Evolutionary conservation across 2,329 filamentous ascomycete species (phyloP).

Genomic region (Paradendryphiella salina): DNA sequence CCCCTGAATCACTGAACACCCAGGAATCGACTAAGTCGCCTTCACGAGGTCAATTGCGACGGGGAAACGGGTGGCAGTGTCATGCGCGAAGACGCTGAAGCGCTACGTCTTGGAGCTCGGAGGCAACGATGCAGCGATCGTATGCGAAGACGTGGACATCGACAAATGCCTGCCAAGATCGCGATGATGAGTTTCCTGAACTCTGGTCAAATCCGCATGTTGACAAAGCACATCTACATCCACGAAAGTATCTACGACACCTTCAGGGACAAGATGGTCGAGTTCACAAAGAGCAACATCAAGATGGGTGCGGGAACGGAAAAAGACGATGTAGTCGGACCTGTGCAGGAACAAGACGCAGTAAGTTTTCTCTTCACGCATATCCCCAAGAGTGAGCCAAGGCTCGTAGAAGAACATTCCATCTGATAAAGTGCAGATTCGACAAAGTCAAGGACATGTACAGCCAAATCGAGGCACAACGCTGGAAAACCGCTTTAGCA

Average conservation of each 20-base stretch:
- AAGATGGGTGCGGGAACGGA: no score
- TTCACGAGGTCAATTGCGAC: constrained; percentile 66
- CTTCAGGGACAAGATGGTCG: constrained; percentile 54
- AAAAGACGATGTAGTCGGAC: no score
- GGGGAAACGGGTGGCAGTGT: constrained; percentile 62
- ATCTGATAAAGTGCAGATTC: no score
- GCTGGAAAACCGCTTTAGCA: no score
- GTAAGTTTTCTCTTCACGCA: no score
- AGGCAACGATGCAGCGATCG: constrained; percentile 64
- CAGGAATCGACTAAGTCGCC: constrained; percentile 62
- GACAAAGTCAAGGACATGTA: no score
- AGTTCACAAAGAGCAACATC: no score
- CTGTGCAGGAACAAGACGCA: no score
- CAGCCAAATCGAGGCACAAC: no score
- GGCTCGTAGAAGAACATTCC: no score
- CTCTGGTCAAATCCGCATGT: constrained; percentile 54
- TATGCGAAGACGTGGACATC: constrained; percentile 58
- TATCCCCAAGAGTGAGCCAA: no score
- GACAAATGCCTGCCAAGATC: constrained; percentile 46
- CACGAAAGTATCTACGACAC: constrained; percentile 41
- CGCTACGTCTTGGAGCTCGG: constrained; percentile 56
- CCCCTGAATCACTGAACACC: constrained; percentile 61
- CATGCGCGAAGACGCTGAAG: constrained; percentile 60
- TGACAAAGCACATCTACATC: constrained; percentile 39
- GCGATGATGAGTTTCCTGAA: constrained; percentile 57